These are phyloP conservation scores for Kokia cookei DNA, from an alignment of 441 rosid species.

Conservation along the genomic window DNA sequence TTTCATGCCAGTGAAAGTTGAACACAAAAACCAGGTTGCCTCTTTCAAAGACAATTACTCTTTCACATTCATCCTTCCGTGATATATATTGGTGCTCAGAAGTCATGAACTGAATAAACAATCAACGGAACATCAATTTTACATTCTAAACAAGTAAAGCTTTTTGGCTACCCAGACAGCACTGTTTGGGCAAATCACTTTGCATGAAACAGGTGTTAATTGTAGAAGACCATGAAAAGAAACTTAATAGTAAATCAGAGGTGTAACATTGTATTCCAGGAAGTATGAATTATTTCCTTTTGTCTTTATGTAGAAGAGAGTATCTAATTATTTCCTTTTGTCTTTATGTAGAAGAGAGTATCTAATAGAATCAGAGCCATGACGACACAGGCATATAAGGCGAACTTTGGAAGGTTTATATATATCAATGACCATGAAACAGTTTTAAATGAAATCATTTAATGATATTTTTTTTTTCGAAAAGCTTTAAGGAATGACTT, in stretches of 20 bases:
- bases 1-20: constrained; percentile 87
- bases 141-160: neutral
- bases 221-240: neutral
- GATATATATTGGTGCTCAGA: constrained; percentile 86
- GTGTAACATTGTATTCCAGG: neutral
- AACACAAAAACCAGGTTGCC: constrained; percentile 84
- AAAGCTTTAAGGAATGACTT: no score
- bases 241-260: neutral
- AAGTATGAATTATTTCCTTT: neutral
- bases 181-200: neutral
- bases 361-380: neutral
- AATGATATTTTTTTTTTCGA: no score
- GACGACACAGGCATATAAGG: neutral
- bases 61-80: constrained; percentile 77
- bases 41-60: constrained; percentile 72
- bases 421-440: neutral
- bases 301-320: neutral
- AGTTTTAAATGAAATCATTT: no score
- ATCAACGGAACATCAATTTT: constrained; percentile 2
- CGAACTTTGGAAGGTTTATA: neutral
- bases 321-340: neutral
- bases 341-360: neutral
- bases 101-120: constrained; percentile 82
- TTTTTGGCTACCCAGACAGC: neutral
- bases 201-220: neutral